Conservation (phyloP, 805 yeast species). For the Barnettozyma californica region DNA sequence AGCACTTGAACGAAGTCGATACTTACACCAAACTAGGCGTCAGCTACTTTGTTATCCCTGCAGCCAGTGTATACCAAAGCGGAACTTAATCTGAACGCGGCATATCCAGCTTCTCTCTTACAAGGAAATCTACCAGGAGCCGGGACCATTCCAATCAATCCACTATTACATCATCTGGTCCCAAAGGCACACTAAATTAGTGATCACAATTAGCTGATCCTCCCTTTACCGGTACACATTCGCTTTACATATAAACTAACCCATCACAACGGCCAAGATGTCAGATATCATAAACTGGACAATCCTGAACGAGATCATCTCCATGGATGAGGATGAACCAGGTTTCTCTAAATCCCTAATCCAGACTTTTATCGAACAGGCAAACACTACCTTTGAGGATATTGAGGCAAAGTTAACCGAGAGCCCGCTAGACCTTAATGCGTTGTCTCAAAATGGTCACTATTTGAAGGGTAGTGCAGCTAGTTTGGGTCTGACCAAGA, state of each 20-base stretch:
- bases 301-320: conserved; percentile 79
- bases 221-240: background rate
- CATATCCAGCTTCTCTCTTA: background rate
- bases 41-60: background rate
- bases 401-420: conserved; percentile 47
- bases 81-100: background rate
- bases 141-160: background rate
- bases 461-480: conserved; percentile 95
- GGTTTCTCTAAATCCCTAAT: conserved; percentile 79
- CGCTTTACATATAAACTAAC: background rate
- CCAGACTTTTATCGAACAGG: conserved; percentile 85
- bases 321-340: conserved; percentile 96
- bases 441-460: conserved; percentile 78
- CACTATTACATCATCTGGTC: background rate
- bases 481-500: conserved; percentile 77
- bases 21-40: background rate
- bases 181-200: background rate
- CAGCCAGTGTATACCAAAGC: background rate
- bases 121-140: background rate
- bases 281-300: conserved; percentile 80
- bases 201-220: background rate
- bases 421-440: conserved; percentile 36
- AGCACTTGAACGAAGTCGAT: too few relatives aligned
- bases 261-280: conserved; percentile 19
- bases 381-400: conserved; percentile 67